Base-by-base conservation (phyloP, 2,329 filamentous ascomycete genomes). In the Trichophyton mentagrophytes region DNA sequence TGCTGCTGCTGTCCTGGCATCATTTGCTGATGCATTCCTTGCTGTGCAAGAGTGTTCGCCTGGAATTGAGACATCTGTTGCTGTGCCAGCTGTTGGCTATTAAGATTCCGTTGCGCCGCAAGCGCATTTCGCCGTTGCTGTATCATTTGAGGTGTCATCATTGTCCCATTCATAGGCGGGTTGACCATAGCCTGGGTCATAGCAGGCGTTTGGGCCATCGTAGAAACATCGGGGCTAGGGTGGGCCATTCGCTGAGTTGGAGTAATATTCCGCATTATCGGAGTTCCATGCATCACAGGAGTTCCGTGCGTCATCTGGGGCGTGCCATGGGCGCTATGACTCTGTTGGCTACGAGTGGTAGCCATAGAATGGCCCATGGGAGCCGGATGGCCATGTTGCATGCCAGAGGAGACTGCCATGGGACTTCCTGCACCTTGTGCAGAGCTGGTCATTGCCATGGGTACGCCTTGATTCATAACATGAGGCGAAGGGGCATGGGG, bases 271-370 rank as follows among this genome's bases (percentile, higher is more conserved):
- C 75, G 72, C 71, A 79, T 75, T 6, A 77, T 70, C 3, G 77
- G 77, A 3, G 77, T 79, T 22, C 76, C 74, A 61, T 78, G 76
- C 69, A 76, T 73, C 22, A 73, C 73, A 8, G 76, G 76, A 1
- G 76, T 78, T 46, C 75, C 73, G 57, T 78, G 74, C 6, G 72
- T 69, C 69, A 79, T 76, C 62, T 78, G 76, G 3, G 77, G 77
- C 17, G 77, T 79, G 9, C 77, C 76, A 61, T 79, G 73, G 60
- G 75, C 73, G 62, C 76, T 78, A 20, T 72, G 74, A 33, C 75
- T 75, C 69, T 77, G 75, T 57, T 77, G 74, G 62, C 76, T 78
- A 58, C 74, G 69, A 11, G 71, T 74, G 46, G 75, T 68, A 17
- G 70, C 73, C 77, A 79, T 79, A 6, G 73, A 71, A 62, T 76